Evolutionary conservation across 441 rosid species (phyloP), one percentile per base, ranked within the genome.

Genomic region (Dalechampia spathulata): DNA sequence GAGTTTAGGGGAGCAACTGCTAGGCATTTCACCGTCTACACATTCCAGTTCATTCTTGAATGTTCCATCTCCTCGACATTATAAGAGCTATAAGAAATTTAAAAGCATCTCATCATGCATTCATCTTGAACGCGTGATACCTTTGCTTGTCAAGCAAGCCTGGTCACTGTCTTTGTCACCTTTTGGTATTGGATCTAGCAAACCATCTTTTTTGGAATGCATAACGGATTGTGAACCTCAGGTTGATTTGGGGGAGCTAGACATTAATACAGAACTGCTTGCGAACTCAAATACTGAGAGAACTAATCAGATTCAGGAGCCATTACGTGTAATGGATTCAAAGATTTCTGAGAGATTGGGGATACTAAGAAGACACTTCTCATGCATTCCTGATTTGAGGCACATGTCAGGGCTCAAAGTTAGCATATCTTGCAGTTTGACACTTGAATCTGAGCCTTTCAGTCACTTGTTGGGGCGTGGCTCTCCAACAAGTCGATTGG

Each of bases 281-380:
- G 46, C 63, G 60, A 53, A 66, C 44, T 72, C 82, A 52, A 74
- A 72, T 56, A 71, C 65, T 23, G 72, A 71, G 52, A 78, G 64
- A 65, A 70, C 66, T 7, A 62, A 64, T 65, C 72, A 67, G 37
- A 71, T 70, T 14, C 81, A 62, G 57, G 75, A 74, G 52, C 83
- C 92, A 19, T 70, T 88, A 58, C 83, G 91, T 22, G 95, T 92
- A 51, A 83, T 83, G 90, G 99, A 92, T 71, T 71, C 96, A 57
- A 86, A 80, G 68, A 75, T 77, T 68, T 85, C 86, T 13, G 83
- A 76, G 64, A 78, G 83, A 60, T 76, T 84, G 38, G 77, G 66
- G 60, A 76, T 72, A 36, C 58, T 88, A 50, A 81, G 99, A 76
- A 81, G 78, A 68, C 89, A 92, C 71, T 88, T 88, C 76, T 83